Evolutionary conservation across 148 eudicot genomes (phyloP).

Genomic region (Chenopodium formosanum): DNA sequence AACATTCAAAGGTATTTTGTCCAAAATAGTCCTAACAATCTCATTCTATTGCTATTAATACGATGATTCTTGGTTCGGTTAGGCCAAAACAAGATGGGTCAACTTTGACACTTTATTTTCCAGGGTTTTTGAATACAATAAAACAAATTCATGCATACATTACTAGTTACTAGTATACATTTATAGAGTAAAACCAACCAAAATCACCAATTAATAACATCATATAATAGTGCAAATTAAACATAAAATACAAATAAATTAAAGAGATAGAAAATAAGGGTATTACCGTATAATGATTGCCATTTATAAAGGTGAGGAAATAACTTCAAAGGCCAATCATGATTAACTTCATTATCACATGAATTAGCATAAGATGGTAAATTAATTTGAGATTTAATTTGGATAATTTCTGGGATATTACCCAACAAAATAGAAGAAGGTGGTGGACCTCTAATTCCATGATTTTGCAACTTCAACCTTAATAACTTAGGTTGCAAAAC

Average conservation of each 20-base stretch:
- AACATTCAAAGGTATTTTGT: no score
- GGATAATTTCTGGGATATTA: conserved; percentile 44
- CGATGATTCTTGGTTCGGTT: no score
- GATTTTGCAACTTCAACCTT: conserved; percentile 34
- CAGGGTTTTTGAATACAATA: no score
- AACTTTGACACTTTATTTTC: no score
- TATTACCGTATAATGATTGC: conserved; percentile 44
- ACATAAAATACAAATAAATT: neutral
- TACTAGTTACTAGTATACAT: no score
- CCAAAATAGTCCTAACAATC: no score
- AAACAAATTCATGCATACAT: no score
- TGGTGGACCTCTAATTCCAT: conserved; percentile 49
- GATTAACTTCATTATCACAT: conserved; percentile 14
- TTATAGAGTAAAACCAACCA: neutral
- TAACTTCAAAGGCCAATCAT: conserved; percentile 42
- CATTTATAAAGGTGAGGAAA: conserved; percentile 51
- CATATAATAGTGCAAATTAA: no score
- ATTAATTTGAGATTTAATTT: conserved; percentile 22
- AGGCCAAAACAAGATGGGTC: no score
- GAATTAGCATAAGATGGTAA: neutral
- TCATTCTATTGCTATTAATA: no score
- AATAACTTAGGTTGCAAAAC: conserved; percentile 33
- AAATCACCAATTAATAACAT: no score
- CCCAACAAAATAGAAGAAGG: conserved; percentile 40
- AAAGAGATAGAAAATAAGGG: neutral